Base-by-base conservation (phyloP, 2,329 filamentous ascomycete genomes). In the Xylariaceae sp. region DNA sequence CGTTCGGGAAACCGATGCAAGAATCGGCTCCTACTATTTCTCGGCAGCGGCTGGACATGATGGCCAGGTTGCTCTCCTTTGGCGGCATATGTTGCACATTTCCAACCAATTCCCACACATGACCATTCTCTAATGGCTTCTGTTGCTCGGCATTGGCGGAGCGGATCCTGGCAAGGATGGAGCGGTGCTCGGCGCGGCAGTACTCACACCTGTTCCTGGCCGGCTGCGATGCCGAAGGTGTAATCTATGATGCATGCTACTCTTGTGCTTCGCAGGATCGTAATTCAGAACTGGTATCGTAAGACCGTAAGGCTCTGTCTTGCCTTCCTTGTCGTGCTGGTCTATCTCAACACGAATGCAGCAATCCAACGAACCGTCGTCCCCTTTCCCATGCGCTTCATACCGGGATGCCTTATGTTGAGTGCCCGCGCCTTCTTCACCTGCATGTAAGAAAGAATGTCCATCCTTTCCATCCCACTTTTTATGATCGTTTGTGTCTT, bases 331-430 rank as follows among this genome's bases (percentile, higher is more conserved):
- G 67, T 97, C 85, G 62, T 87, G 85, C 66, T 96, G 89, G 67
- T 92, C 85, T 56, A 93, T 84, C 72, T 99, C 94, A 58, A 97
- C 86, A 51, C 91, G 88, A 62, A 99, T 83, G 50, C 85, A 86
- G 45, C 97, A 84, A 62, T 97, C 90, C 5, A 99, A 78, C 10
- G 82, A 75, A 62, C 80, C 78, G 73, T 87, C 76, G 69, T 78
- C 66, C 61, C 73, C 71, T 68, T 75, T 70, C 59, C 87, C 74
- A 70, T 86, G 71, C 65, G 71, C 63, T 68, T 82, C 63, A 55
- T 65, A 63, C n/a, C 72, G 67, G 0, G 90, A 88, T 12, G 91
- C 89, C 52, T 82, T 83, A 73, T 97, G 91, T 31, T 73, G 75
- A 0, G 90, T 91, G 3, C 93, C 93, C 0, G 89, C 89, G 43